Conservation (phyloP, 169 alveolate species). For the Cardiosporidium cionae region DNA sequence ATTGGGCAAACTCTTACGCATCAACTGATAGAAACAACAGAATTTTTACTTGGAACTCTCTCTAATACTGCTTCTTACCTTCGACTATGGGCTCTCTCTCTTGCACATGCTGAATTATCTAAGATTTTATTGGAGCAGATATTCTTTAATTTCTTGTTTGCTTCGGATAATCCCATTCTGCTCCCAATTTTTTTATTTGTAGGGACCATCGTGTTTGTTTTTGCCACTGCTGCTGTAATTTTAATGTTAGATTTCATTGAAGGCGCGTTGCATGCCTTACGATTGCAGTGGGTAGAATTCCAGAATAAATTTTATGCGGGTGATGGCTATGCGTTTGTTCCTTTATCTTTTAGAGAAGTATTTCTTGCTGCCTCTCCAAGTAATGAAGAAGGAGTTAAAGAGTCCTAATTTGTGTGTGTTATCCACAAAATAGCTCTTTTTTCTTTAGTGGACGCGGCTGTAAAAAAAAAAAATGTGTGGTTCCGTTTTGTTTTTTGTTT, state of each 20-base stretch:
- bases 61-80: slow-evolving; percentile 99
- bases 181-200: neutral
- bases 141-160: no score
- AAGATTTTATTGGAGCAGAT: neutral
- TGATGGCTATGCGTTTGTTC: slow-evolving; percentile 88
- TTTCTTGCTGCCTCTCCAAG: no score
- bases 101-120: slow-evolving; percentile 96
- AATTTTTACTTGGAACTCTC: slow-evolving; percentile 88
- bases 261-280: slow-evolving; percentile 96
- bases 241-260: slow-evolving; percentile 97
- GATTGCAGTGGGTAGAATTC: slow-evolving; percentile 99
- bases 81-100: slow-evolving; percentile 96
- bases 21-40: slow-evolving; percentile 95
- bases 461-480: no score
- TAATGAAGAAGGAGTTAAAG: no score
- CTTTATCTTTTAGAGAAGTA: no score
- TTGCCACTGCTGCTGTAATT: slow-evolving; percentile 89
- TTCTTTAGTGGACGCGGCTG: no score
- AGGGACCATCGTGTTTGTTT: slow-evolving; percentile 58
- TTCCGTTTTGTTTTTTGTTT: no score
- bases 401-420: no score
- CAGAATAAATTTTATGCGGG: slow-evolving; percentile 98
- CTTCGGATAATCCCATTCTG: neutral
- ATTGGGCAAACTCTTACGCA: no score
- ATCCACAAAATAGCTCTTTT: no score